Conservation (phyloP, 352 stramenopile genomes). For the Bremia lactucae region DNA sequence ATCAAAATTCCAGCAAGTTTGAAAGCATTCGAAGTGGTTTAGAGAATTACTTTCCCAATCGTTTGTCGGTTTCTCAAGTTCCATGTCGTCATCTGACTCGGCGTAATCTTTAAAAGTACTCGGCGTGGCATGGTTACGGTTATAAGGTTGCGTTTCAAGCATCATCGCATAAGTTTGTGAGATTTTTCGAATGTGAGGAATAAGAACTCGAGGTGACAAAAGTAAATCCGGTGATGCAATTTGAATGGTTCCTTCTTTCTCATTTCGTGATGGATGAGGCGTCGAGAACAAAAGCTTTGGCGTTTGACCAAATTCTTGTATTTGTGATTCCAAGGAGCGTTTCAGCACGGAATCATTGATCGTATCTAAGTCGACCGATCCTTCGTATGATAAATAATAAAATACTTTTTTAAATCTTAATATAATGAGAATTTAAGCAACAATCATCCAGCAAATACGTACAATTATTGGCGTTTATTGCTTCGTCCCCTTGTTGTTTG, state of each 20-base stretch:
- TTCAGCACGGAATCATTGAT: conserved; percentile 85
- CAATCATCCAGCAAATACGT: conserved; percentile 1
- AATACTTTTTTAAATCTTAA: no score
- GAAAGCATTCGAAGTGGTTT: conserved; percentile 35
- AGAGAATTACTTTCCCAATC: conserved; percentile 3
- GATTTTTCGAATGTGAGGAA: conserved; percentile 12
- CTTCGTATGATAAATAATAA: conserved; percentile 87
- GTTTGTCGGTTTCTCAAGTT: conserved; percentile 1
- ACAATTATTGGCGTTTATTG: conserved; percentile 79
- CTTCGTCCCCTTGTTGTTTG: conserved; percentile 91
- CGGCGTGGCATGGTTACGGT: conserved; percentile 15
- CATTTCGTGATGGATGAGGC: conserved; percentile 48
- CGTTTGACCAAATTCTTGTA: conserved; percentile 89
- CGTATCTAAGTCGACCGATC: conserved; percentile 69
- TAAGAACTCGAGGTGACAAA: conserved; percentile 25
- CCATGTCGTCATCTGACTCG: conserved; percentile 28
- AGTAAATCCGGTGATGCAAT: conserved; percentile 42
- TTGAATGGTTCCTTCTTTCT: conserved; percentile 34
- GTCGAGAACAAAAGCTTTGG: conserved; percentile 70
- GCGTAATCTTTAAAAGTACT: conserved; percentile 22
- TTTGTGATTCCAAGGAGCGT: conserved; percentile 88
- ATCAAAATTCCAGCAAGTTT: conserved; percentile 25
- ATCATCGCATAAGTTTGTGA: conserved; percentile 8
- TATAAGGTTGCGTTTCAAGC: conserved; percentile 5
- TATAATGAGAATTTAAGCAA: no score